Evolutionary conservation across 2,329 filamentous ascomycete genomes (phyloP).

Genomic region (Ceratocystis huliohia): DNA sequence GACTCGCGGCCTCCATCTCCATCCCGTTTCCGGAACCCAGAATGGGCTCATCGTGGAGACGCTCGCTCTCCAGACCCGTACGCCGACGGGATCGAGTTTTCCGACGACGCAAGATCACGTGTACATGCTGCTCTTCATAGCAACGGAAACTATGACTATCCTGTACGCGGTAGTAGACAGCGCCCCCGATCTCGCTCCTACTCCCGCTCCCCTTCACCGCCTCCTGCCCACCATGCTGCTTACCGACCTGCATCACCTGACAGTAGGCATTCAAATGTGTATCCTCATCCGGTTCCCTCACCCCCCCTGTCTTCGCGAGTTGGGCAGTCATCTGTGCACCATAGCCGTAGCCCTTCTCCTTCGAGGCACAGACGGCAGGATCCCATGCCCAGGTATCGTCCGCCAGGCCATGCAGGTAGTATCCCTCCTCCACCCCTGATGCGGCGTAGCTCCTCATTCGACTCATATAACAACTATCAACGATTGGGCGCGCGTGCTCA

Average conservation of each 20-base stretch:
- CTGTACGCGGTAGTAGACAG: not conserved
- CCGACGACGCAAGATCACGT: not conserved
- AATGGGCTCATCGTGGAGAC: not conserved
- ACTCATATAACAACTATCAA: constrained; percentile 15
- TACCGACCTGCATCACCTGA: not conserved
- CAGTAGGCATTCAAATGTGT: not conserved
- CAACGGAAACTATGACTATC: not conserved
- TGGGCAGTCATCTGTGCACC: not conserved
- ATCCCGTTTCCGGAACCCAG: not conserved
- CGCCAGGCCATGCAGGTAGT: not conserved
- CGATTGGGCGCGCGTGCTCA: not conserved
- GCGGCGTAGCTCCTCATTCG: constrained; percentile 14
- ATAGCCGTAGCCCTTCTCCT: not conserved
- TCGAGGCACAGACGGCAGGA: not conserved
- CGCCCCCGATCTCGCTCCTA: not conserved
- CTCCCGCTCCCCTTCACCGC: not conserved
- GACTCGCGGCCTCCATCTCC: not conserved
- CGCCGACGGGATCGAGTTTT: not conserved
- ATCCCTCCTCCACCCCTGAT: constrained; percentile 5
- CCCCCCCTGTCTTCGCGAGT: not conserved
- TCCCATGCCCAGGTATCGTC: not conserved
- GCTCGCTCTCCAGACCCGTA: not conserved
- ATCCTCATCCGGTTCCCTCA: not conserved
- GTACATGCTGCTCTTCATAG: not conserved
- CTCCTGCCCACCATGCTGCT: not conserved